These are phyloP conservation scores for Fusarium falciforme DNA, from an alignment of 2,329 filamentous ascomycete species.

Conservation along the genomic window DNA sequence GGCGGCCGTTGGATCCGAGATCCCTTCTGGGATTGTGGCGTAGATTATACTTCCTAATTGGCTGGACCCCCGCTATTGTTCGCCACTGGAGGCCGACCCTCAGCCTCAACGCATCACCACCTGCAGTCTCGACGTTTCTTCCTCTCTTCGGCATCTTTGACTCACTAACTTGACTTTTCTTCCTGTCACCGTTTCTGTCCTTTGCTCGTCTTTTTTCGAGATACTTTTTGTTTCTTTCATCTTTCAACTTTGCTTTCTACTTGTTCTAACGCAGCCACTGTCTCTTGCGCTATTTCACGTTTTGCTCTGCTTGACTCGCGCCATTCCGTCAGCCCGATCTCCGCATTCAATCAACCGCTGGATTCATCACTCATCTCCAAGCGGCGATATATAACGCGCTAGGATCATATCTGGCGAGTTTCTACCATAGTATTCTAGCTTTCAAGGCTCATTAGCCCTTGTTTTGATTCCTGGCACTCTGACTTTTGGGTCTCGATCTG, in stretches of 20 bases:
- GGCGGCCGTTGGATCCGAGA: neutral
- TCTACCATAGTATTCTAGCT: neutral
- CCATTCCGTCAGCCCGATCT: conserved; percentile 21
- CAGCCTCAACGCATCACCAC: conserved; percentile 19
- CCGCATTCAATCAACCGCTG: conserved; percentile 19
- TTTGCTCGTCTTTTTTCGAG: neutral
- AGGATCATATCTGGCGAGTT: neutral
- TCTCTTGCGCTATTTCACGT: neutral
- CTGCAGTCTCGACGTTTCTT: neutral
- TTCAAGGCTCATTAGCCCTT: neutral
- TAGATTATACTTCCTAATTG: conserved; percentile 9
- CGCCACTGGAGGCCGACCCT: conserved; percentile 23
- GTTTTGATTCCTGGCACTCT: neutral
- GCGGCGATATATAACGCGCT: conserved; percentile 30
- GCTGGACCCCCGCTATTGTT: neutral
- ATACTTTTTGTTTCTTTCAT: neutral
- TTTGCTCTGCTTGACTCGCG: neutral
- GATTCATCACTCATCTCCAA: conserved; percentile 9
- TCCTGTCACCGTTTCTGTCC: neutral
- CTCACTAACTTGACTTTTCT: conserved; percentile 18
- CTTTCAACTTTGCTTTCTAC: neutral
- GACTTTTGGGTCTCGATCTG: neutral
- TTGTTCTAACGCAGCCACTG: neutral
- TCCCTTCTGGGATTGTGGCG: neutral
- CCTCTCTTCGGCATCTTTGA: conserved; percentile 19